Base-by-base conservation (phyloP, 2,329 filamentous ascomycete genomes). In the Fonsecaea multimorphosa region DNA sequence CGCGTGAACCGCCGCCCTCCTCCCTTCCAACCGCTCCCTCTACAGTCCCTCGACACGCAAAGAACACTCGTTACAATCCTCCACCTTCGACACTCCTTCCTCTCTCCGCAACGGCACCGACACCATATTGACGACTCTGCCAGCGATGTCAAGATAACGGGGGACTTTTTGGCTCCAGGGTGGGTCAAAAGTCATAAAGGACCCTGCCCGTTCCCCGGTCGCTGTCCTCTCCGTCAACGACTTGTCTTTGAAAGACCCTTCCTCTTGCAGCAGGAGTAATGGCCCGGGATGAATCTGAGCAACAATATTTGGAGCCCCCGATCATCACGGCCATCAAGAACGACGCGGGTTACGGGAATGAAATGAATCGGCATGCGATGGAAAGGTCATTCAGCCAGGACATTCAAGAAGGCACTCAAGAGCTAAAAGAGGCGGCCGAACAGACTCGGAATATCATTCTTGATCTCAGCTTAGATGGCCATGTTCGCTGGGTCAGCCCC, bases 391-490 rank as follows among this genome's bases (percentile, higher is more conserved):
- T 95, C 71, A 97, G 91, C 79, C 88, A 93, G 79, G 89, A 97
- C 77, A 97, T 98, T 73, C 89, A 92, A 72, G 92, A 96, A 75
- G 93, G 98, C 81, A 87, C 93, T 68, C 91, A 97, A 76, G 94
- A 98, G 76, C 85, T 99, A 72, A 93, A 93, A 75, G 92, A 97
- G 81, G 95, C 94, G 46, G 95, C 94, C 58, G 94, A 98, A 80
- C 92, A 97, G 81, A 97, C 93, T 24, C 85, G 97, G 76, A 99
- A 98, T 78, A 91, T 96, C 70, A 97, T 99, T 76, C 86, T 99
- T 76, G 94, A 99, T 80, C 84, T 99, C 70, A 92, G 93, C 74
- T 85, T 98, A 63, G 91, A 97, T 75, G 92, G 92, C 70, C 90
- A 88, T 67, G 90, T 99, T 74, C 91, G 93, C 79, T 99, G 95